Base-by-base conservation (phyloP, 257 asterid genomes). In the Parsonsia alboflavescens region DNA sequence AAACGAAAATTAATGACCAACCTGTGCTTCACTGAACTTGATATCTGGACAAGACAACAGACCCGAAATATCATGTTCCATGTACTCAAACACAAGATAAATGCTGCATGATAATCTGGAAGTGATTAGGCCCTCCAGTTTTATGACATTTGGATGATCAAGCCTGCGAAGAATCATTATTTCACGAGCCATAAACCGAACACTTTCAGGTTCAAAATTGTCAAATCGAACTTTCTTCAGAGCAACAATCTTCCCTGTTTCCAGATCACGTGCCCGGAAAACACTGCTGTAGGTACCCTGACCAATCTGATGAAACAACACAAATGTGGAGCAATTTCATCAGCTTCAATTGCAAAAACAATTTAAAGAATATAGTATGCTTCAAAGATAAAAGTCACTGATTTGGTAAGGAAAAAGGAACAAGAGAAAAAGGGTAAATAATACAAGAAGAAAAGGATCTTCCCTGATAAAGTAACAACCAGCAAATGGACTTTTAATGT, bases 281-380 rank as follows among this genome's bases (percentile, higher is more conserved):
- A 93, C 97, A 39, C 96, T 87, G 87, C 97, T 93, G 68, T 93
- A 93, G 9, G 98, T 93, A 62, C 98, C 98, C 84, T 91, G 97
- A 13, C 98, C 98, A 81, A 94, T 91, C 98, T 94, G 91, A 76
- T 75, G 13, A 66, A 72, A 22, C 22, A 74, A 65, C 50, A 50
- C 73, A 66, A 22, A 42, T 48, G 69, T 2, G 52, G 15, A 67
- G 62, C 73, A 73, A 77, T 65, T 69, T 66, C 6, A 71, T 83
- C 74, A 48, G 45, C 49, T 45, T 52, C 28, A 69, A 12, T 24
- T 26, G 61, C 9, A 15, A 50, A 69, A 9, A 26, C 13, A 1
- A 17, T 45, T 19, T 8, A 36, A 65, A 17, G 10, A 39, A 7
- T 15, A 62, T 30, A 33, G 12, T 7, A 46, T 48, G 15, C 28